Evolutionary conservation across 2,329 filamentous ascomycete species (phyloP).

Genomic region (Pseudogymnoascus sp.): DNA sequence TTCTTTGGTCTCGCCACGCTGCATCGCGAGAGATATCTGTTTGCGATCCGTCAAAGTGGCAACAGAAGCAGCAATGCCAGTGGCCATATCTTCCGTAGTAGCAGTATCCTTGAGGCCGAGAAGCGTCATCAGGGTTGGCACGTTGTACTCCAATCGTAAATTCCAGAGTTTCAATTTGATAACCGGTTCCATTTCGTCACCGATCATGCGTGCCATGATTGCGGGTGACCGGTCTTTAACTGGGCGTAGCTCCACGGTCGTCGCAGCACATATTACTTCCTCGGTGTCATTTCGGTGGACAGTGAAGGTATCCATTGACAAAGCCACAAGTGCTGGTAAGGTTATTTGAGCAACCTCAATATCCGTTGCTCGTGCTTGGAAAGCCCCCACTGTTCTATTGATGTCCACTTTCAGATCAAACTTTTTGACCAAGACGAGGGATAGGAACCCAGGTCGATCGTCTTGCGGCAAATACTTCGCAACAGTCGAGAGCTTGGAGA

Average conservation of each 20-base stretch:
- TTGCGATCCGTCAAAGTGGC: slow-evolving; percentile 63
- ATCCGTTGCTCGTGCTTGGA: slow-evolving; percentile 49
- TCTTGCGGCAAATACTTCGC: slow-evolving; percentile 94
- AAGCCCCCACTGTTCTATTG: slow-evolving; percentile 58
- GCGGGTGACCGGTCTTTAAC: slow-evolving; percentile 44
- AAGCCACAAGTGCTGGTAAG: slow-evolving; percentile 70
- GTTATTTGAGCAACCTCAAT: slow-evolving; percentile 74
- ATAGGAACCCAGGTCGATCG: slow-evolving; percentile 81
- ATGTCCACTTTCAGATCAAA: slow-evolving; percentile 54
- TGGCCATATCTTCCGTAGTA: slow-evolving; percentile 64
- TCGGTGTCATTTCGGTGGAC: slow-evolving; percentile 59
- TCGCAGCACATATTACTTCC: slow-evolving; percentile 55
- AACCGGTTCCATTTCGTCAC: slow-evolving; percentile 87
- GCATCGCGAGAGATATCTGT: slow-evolving; percentile 30
- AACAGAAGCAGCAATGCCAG: slow-evolving; percentile 69
- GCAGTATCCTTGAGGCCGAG: slow-evolving; percentile 60
- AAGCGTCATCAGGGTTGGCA: slow-evolving; percentile 73
- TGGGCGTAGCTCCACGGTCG: slow-evolving; percentile 22
- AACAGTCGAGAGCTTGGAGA: slow-evolving; percentile 75
- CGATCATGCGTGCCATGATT: slow-evolving; percentile 81
- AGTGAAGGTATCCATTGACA: slow-evolving; percentile 58
- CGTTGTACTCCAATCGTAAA: slow-evolving; percentile 77
- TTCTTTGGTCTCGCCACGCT: slow-evolving; percentile 18
- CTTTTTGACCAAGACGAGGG: slow-evolving; percentile 58
- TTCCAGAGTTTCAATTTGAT: slow-evolving; percentile 84